phyloP scores from a whole-genome alignment of 106 monocot genomes.

The Phalaenopsis aphrodite region DNA sequence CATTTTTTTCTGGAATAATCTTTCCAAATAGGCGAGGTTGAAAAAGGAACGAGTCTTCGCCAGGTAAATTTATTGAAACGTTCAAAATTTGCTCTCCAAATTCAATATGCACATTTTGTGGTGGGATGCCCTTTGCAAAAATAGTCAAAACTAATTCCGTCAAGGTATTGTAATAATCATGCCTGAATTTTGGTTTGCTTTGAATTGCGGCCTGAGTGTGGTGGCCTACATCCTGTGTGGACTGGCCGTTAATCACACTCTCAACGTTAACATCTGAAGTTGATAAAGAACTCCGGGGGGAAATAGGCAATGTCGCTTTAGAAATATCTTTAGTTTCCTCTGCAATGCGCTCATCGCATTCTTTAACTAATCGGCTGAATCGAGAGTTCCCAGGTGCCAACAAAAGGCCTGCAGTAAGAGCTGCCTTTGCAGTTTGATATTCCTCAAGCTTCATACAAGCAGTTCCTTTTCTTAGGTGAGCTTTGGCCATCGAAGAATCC shows the following conservation, averaged over 20 bases:
- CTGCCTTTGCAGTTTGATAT: slow-evolving; percentile 80
- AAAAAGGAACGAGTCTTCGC: slow-evolving; percentile 73
- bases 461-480: slow-evolving; percentile 85
- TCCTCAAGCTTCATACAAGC: slow-evolving; percentile 89
- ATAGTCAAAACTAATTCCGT: slow-evolving; percentile 76
- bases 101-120: slow-evolving; percentile 49
- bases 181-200: slow-evolving; percentile 26
- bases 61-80: slow-evolving; percentile 54
- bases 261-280: not conserved
- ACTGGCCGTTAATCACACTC: not conserved
- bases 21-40: slow-evolving; percentile 85
- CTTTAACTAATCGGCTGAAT: slow-evolving; percentile 64
- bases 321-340: not conserved
- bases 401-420: slow-evolving; percentile 56
- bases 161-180: slow-evolving; percentile 78
- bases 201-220: not conserved
- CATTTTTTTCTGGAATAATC: slow-evolving; percentile 1
- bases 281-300: not conserved
- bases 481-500: slow-evolving; percentile 78
- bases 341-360: slow-evolving; percentile 69
- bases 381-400: slow-evolving; percentile 57
- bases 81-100: slow-evolving; percentile 92
- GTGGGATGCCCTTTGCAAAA: slow-evolving; percentile 71
- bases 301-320: not conserved
- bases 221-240: not conserved